A percentile compares a stretch with the other conserved stretches of the same genome.
phyloP scores from a whole-genome alignment of 2,329 filamentous ascomycete genomes.

The Nigrospora osmanthi region DNA sequence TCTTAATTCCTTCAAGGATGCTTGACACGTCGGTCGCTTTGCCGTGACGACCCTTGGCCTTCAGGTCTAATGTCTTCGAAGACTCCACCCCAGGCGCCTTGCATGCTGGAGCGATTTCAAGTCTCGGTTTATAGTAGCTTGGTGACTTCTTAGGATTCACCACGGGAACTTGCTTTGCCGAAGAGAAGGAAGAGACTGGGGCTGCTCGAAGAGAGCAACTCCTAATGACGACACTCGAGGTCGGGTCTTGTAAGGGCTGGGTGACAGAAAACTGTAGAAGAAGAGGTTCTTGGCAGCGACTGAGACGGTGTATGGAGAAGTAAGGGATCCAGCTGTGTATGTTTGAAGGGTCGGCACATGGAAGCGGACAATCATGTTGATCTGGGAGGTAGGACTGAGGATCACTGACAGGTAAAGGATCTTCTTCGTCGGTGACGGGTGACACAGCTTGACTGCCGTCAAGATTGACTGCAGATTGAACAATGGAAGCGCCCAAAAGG shows the following conservation, averaged over 20 bases:
- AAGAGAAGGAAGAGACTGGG: no score
- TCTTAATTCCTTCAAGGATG: no score
- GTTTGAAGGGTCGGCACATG: slow-evolving; percentile 11
- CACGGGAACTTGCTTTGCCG: no score
- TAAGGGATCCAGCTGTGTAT: slow-evolving; percentile 14
- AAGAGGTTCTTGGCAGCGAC: slow-evolving; percentile 8
- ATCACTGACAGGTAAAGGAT: slow-evolving; percentile 11
- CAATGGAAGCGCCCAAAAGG: not conserved
- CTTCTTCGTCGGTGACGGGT: slow-evolving; percentile 4
- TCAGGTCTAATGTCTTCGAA: no score
- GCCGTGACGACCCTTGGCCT: no score
- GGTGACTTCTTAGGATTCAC: no score
- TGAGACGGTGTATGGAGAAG: slow-evolving; percentile 9
- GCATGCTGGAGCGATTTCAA: no score
- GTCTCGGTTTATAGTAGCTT: no score
- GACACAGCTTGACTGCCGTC: slow-evolving; percentile 6
- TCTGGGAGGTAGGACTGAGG: slow-evolving; percentile 9
- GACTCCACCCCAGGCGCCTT: no score
- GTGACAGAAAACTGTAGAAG: slow-evolving; percentile 7
- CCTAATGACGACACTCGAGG: no score
- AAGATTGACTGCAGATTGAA: slow-evolving; percentile 7
- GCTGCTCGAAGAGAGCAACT: no score
- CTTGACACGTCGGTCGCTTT: no score
- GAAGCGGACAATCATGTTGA: slow-evolving; percentile 11
- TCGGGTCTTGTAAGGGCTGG: not conserved